phyloP scores from a whole-genome alignment of 2,329 filamentous ascomycete species.

The Claviceps purpurea region DNA sequence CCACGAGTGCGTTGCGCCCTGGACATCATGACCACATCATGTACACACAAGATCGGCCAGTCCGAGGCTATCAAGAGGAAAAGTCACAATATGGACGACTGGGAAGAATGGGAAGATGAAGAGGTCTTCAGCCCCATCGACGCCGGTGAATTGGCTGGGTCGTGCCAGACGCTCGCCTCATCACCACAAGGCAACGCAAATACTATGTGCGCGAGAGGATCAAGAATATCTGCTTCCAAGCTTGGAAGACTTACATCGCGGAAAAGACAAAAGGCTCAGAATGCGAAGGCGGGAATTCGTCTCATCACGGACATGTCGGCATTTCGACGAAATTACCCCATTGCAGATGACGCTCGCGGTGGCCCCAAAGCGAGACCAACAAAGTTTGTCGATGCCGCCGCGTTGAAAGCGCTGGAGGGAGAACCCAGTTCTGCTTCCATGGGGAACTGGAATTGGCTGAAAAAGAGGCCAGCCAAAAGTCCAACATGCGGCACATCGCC shows the following conservation, averaged over 20 bases:
- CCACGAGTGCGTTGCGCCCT: too few relatives aligned
- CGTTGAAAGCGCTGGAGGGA: conserved; percentile 46
- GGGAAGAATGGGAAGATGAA: conserved; percentile 43
- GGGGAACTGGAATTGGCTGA: conserved; percentile 46
- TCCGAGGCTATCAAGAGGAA: neutral
- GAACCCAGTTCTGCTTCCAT: conserved; percentile 38
- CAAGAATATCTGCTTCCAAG: conserved; percentile 26
- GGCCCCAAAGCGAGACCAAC: conserved; percentile 18
- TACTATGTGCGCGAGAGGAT: conserved; percentile 11
- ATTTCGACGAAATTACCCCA: conserved; percentile 31
- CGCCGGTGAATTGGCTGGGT: conserved; percentile 20
- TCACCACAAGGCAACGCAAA: conserved; percentile 9
- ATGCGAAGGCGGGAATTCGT: conserved; percentile 49
- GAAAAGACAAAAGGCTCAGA: conserved; percentile 46
- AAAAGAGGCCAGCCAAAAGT: conserved; percentile 23
- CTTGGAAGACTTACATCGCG: conserved; percentile 41
- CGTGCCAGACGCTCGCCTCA: conserved; percentile 7
- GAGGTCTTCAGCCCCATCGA: conserved; percentile 28
- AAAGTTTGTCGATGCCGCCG: conserved; percentile 46
- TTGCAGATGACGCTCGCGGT: conserved; percentile 17
- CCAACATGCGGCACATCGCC: conserved; percentile 14
- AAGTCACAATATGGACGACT: conserved; percentile 24
- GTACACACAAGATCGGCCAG: neutral
- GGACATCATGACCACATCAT: conserved; percentile 4
- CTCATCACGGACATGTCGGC: conserved; percentile 56